Evolutionary conservation across 2,329 filamentous ascomycete species (phyloP).

Genomic region (Pyrenochaeta sp.): DNA sequence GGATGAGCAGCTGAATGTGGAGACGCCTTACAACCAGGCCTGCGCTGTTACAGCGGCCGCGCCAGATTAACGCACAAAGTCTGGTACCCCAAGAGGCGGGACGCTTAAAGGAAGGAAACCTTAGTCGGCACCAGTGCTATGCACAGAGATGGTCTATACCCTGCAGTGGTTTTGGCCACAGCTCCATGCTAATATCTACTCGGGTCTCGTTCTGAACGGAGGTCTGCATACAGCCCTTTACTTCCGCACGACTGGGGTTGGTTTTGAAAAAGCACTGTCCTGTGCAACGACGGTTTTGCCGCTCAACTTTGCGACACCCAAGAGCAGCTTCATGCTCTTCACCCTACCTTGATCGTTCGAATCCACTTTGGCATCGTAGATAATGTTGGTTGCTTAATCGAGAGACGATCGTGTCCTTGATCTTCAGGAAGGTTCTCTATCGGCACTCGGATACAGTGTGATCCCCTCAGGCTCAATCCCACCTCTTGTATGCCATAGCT

Average conservation of each 20-base stretch:
- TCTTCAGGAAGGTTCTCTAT: background rate
- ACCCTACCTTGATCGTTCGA: background rate
- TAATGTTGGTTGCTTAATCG: conserved; percentile 7
- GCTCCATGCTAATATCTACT: conserved; percentile 2
- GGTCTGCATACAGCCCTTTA: background rate
- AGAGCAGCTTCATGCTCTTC: background rate
- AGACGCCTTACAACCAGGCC: conserved; percentile 1
- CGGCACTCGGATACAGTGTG: background rate
- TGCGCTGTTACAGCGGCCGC: conserved; percentile 4
- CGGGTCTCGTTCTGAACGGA: background rate
- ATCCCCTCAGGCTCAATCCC: background rate
- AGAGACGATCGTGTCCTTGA: background rate
- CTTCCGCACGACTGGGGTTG: conserved; percentile 2
- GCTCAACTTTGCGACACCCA: background rate
- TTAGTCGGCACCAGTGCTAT: conserved; percentile 3
- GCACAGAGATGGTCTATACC: conserved; percentile 4
- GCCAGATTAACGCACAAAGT: conserved; percentile 1
- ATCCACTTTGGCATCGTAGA: background rate
- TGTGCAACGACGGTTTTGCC: background rate
- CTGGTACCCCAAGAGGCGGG: background rate
- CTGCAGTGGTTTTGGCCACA: conserved; percentile 2
- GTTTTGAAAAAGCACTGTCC: conserved; percentile 9
- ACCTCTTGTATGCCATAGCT: background rate
- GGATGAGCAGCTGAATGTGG: conserved; percentile 3
- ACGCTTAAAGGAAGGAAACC: conserved; percentile 1